A percentile compares a stretch with the other conserved stretches of the same genome.
These are phyloP conservation scores for Hibiscus syriacus DNA, from an alignment of 345 rosid genomes.

Conservation along the genomic window DNA sequence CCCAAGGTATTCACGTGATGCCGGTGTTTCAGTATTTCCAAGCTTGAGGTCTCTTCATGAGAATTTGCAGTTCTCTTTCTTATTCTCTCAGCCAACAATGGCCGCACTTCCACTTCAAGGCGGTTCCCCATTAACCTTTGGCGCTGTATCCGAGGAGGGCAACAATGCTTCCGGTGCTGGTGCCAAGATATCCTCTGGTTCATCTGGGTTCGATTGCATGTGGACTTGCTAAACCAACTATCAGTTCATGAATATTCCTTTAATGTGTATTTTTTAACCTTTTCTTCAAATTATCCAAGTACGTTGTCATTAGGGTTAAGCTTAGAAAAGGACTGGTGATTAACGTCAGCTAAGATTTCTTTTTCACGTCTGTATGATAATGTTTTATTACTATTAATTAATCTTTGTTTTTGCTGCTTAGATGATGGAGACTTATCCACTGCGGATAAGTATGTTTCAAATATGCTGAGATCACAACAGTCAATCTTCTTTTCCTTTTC, in stretches of 20 bases:
- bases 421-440: background rate
- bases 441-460: background rate
- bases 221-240: constrained; percentile 42
- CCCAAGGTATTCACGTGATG: constrained; percentile 23
- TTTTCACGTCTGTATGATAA: background rate
- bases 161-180: constrained; percentile 8
- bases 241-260: background rate
- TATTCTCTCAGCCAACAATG: constrained; percentile 29
- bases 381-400: background rate
- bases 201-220: constrained; percentile 67
- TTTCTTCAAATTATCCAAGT: background rate
- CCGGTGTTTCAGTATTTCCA: constrained; percentile 39
- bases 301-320: background rate
- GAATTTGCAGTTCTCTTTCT: constrained; percentile 61
- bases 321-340: background rate
- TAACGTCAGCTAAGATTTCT: background rate
- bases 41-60: constrained; percentile 77
- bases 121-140: constrained; percentile 31
- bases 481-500: background rate
- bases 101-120: constrained; percentile 17
- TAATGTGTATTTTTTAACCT: background rate
- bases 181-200: constrained; percentile 35
- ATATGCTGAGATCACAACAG: constrained; percentile 1
- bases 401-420: background rate
- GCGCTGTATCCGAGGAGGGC: constrained; percentile 19